A percentile compares a stretch with the other conserved stretches of the same genome.
Evolutionary conservation across 192 early-diverging fungal genomes (phyloP).

Genomic region (Martensiomyces pterosporus): DNA sequence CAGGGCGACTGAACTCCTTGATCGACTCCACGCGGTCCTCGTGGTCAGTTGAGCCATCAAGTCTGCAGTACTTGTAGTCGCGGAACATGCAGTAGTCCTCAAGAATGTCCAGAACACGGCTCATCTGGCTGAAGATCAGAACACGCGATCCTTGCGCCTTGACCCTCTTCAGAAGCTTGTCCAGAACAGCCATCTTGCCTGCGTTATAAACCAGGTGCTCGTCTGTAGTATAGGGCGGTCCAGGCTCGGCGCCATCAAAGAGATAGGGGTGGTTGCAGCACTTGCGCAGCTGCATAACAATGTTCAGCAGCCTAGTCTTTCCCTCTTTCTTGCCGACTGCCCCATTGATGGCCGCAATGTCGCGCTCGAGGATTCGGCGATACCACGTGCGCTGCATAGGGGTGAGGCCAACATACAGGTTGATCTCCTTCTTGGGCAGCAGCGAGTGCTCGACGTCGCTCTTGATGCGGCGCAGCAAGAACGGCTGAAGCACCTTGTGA

Average conservation of each 20-base stretch:
- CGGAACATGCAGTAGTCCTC: slow-evolving; percentile 96
- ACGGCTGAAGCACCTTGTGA: slow-evolving; percentile 61
- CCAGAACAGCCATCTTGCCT: slow-evolving; percentile 91
- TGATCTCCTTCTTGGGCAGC: slow-evolving; percentile 89
- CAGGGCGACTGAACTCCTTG: slow-evolving; percentile 89
- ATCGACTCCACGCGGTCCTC: slow-evolving; percentile 90
- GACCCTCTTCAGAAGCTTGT: slow-evolving; percentile 76
- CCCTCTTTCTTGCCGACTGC: slow-evolving; percentile 71
- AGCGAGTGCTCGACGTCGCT: slow-evolving; percentile 94
- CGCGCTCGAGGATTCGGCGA: slow-evolving; percentile 90
- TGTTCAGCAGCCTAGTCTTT: slow-evolving; percentile 90
- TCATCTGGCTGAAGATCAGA: slow-evolving; percentile 97
- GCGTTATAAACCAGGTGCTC: slow-evolving; percentile 92
- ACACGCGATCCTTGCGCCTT: slow-evolving; percentile 92
- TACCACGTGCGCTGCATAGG: slow-evolving; percentile 97
- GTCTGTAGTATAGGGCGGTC: slow-evolving; percentile 95
- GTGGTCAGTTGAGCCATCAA: slow-evolving; percentile 94
- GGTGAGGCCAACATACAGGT: slow-evolving; percentile 91
- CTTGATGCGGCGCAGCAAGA: slow-evolving; percentile 87
- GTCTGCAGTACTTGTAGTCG: slow-evolving; percentile 89
- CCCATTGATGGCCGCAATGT: slow-evolving; percentile 95
- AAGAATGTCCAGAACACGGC: slow-evolving; percentile 93
- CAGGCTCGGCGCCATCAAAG: slow-evolving; percentile 89
- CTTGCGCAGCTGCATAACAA: slow-evolving; percentile 93
- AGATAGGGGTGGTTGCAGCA: slow-evolving; percentile 91